Evolutionary conservation across 1,284 basidiomycete species (phyloP).

Genomic region (Fomitiporia mediterranea): DNA sequence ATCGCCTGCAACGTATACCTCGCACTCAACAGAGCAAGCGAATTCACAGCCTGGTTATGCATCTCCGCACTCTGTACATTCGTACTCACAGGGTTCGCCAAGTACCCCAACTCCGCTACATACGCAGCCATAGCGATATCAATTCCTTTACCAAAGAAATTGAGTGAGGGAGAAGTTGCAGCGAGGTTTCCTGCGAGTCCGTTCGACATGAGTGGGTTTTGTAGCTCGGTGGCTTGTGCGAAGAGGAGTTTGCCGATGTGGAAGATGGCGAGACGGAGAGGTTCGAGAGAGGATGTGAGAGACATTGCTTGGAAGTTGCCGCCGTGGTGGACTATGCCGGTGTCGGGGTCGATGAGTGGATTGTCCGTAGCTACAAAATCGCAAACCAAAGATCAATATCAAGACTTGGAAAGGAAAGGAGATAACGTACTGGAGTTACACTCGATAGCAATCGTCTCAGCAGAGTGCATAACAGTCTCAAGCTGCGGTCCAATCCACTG

Average conservation of each 20-base stretch:
- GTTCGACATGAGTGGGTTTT: conserved; percentile 79
- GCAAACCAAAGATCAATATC: neutral
- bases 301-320: conserved; percentile 89
- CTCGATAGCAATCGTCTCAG: conserved; percentile 65
- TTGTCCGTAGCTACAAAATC: conserved; percentile 60
- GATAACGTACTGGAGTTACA: conserved; percentile 75
- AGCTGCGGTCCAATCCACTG: conserved; percentile 87
- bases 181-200: conserved; percentile 78
- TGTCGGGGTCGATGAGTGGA: conserved; percentile 65
- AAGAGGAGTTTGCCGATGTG: conserved; percentile 84
- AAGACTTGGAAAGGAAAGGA: neutral
- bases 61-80: conserved; percentile 84
- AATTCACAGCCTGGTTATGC: conserved; percentile 86
- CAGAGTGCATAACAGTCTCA: conserved; percentile 71
- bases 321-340: conserved; percentile 69
- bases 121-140: conserved; percentile 84
- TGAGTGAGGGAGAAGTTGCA: conserved; percentile 74
- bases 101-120: conserved; percentile 74
- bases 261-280: conserved; percentile 75
- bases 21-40: conserved; percentile 75
- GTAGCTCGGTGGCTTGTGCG: conserved; percentile 77
- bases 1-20: conserved; percentile 73
- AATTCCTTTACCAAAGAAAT: conserved; percentile 82
- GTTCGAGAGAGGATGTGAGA: conserved; percentile 85
- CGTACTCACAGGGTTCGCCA: conserved; percentile 81